These are phyloP conservation scores for Rhamnella rubrinervis DNA, from an alignment of 331 rosid genomes.

Conservation along the genomic window DNA sequence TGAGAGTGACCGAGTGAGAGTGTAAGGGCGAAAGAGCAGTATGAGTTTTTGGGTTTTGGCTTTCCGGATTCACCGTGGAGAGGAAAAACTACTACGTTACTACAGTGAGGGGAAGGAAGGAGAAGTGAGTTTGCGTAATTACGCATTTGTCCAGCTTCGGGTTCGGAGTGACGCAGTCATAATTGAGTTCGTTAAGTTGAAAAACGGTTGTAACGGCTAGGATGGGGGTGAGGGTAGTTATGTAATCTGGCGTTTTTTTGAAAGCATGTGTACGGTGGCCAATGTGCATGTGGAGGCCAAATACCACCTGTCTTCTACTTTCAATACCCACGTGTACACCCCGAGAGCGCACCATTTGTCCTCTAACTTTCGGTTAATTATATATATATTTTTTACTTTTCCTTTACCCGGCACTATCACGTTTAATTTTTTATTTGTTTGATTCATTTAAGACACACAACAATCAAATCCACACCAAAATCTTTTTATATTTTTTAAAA, in stretches of 20 bases:
- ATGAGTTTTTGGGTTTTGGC: neutral
- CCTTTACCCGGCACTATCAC: too few species aligned
- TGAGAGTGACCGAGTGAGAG: constrained; percentile 17
- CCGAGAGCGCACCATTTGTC: too few species aligned
- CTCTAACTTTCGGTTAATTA: too few species aligned
- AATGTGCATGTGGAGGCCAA: constrained; percentile 37
- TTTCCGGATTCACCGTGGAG: constrained; percentile 26
- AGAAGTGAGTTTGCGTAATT: neutral
- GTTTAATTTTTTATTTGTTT: too few species aligned
- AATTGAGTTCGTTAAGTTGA: neutral
- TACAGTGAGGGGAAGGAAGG: constrained; percentile 19
- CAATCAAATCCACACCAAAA: too few species aligned
- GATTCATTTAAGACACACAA: too few species aligned
- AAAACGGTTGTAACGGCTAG: constrained; percentile 76
- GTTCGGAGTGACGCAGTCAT: constrained; percentile 27
- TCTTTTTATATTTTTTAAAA: too few species aligned
- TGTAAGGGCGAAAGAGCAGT: constrained; percentile 14
- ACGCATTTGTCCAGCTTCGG: constrained; percentile 42
- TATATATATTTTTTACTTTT: too few species aligned
- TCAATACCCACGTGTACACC: constrained; percentile 16
- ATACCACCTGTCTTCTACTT: constrained; percentile 38
- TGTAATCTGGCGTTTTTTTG: constrained; percentile 41
- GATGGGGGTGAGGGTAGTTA: constrained; percentile 29
- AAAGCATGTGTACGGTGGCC: constrained; percentile 19
- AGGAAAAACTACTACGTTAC: constrained; percentile 29